phyloP scores from a whole-genome alignment of 352 stramenopile genomes.

The Pythium rishiriense region DNA sequence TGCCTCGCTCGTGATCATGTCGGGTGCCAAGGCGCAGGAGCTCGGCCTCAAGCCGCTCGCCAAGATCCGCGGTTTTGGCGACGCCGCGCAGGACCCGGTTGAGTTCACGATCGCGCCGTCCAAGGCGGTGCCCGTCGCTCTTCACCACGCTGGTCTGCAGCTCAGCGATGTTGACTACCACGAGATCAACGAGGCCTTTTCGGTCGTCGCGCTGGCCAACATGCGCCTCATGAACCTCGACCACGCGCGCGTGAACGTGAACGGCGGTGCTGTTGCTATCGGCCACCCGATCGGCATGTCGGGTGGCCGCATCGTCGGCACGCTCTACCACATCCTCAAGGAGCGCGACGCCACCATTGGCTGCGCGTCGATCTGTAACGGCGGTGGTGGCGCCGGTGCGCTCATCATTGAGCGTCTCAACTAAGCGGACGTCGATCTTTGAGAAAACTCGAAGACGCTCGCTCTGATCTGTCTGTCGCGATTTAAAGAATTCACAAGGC shows the following conservation, averaged over 20 bases:
- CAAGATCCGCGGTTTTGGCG: slow-evolving; percentile 79
- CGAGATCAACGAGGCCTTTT: slow-evolving; percentile 99
- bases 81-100: slow-evolving; percentile 88
- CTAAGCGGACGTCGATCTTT: slow-evolving; percentile 30
- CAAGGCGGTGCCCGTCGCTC: slow-evolving; percentile 92
- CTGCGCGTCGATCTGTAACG: slow-evolving; percentile 98
- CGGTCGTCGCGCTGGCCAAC: slow-evolving; percentile 96
- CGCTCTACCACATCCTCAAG: slow-evolving; percentile 94
- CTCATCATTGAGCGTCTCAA: slow-evolving; percentile 94
- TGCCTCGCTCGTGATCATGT: slow-evolving; percentile 96
- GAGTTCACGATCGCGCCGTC: slow-evolving; percentile 97
- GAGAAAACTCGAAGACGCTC: neutral
- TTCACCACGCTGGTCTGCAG: slow-evolving; percentile 90
- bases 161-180: slow-evolving; percentile 96
- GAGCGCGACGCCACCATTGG: slow-evolving; percentile 95
- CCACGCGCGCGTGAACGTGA: slow-evolving; percentile 94
- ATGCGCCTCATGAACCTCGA: slow-evolving; percentile 94
- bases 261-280: slow-evolving; percentile 92
- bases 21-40: slow-evolving; percentile 80
- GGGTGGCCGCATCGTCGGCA: slow-evolving; percentile 94
- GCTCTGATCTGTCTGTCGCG: neutral
- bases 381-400: slow-evolving; percentile 95
- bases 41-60: slow-evolving; percentile 78
- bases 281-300: slow-evolving; percentile 87
- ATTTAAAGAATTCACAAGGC: neutral